Base-by-base conservation (phyloP, 2,329 filamentous ascomycete species). In the Mycogone perniciosa region DNA sequence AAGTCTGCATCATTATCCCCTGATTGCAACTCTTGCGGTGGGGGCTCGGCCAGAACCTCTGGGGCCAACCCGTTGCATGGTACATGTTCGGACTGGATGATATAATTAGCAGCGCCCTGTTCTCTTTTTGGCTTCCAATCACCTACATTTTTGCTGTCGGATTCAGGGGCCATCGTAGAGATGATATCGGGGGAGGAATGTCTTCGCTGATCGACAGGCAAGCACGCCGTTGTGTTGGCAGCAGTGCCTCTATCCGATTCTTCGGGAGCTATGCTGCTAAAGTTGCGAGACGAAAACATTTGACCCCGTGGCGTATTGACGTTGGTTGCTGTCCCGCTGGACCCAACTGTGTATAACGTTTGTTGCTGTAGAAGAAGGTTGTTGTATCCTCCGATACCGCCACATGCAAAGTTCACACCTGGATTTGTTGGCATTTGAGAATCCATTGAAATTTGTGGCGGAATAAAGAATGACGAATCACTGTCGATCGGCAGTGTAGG, bases 381-480 rank as follows among this genome's bases (percentile, higher is more conserved):
- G 30, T 31, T 54, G 13, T 48, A 51, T 35, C 13, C 37, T 5
- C 54, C 53, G 9, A 52, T 50, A 44, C 54, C 54, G 20, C 55
- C 59, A 5, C 57, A 59, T 10, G 55, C 43, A 3, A 56, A 13
- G 1, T 59, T 48, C 10, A 65, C 48, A 29, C 57, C 59, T 42
- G 64, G 55, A 44, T 73, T 73, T 41, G 71, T 59, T 49, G 62
- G 54, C 56, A 65, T 68, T 50, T 73, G 69, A 42, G 68, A 67
- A 3, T 66, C 60, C 2, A 68, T 69, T 40, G 72, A 54, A 2
- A 60, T 58, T 5, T 62, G 66, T 0, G 67, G 57, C 29, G 62
- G 59, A 34, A 74, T 60, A 48, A 66, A 62, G 49, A 71, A 62
- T 5, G 66, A 63, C 10, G 53, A 50, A n/a, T 65, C 59, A 38